Evolutionary conservation across 1,139 yeast genomes (phyloP), one percentile per base, ranked within the genome.

Genomic region (Candida dubliniensis): DNA sequence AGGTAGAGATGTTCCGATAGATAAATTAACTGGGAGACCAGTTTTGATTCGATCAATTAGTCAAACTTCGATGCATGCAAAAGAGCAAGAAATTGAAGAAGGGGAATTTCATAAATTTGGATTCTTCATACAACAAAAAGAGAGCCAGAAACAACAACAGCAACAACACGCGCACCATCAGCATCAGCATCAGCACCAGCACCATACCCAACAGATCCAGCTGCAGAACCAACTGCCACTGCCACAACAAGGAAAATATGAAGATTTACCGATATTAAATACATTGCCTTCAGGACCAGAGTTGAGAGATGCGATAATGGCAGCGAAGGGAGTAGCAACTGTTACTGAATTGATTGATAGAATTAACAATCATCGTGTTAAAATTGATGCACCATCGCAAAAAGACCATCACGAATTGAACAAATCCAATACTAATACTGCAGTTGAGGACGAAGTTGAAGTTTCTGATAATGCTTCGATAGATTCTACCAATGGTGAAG

Each of bases 41-140:
- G 82, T 85, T 15, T 66, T 84, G 47, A 74, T 82, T 65, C 74
- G 83, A 54, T 78, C 82, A 3, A 68, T 80, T 5, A 82, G 89
- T 1, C 85, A 79, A 51, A 82, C 88, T 0, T 82, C 87, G 0
- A 57, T 79, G 6, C 82, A 82, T 53, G 86, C 90, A 15, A 85
- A 81, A 59, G 81, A 77, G 52, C 89, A 85, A 60, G 96, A 89
- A 57, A 81, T 83, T 50, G 97, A 90, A 63, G 97, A 90, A 70
- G 97, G 96, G 52, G 96, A 87, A 57, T 75, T 89, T 50, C 96
- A 88, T 64, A 82, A 86, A 63, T 81, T 88, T 80, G 95, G 95
- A 12, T 79, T 77, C 56, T 84, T 80, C 56, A 82, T 84, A 54
- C 87, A 83, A 57, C 87, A 42, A 42, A 33, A 48, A 40, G 13